Base-by-base conservation (phyloP, 1,139 yeast genomes). In the Candida tunisiensis region DNA sequence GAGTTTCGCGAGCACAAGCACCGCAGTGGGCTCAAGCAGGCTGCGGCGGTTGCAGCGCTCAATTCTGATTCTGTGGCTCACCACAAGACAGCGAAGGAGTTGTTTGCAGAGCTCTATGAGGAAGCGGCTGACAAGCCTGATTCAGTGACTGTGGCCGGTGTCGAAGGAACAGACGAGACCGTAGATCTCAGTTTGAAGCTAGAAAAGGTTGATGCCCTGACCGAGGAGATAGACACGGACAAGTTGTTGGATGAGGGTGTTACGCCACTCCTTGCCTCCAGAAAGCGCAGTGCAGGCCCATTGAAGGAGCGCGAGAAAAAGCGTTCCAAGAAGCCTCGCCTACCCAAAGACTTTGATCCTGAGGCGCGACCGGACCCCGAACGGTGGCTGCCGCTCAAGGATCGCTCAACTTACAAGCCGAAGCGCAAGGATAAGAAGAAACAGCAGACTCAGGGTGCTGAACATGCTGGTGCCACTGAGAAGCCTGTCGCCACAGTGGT, bases 371-470 rank as follows among this genome's bases (percentile, higher is more conserved):
- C 67, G 2, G 75, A 73, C 40, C 65, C 65, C 7, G 95, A 85
- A 49, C 71, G 95, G 55, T 85, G 96, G 96, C 54, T 83, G 29
- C 93, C 95, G 17, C 45, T 78, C 63, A 74, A 72, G 44, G 88
- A 83, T 47, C 68, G 96, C 50, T 68, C 83, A 5, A 71, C 74
- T 40, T 83, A 78, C 55, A 79, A 70, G 49, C 82, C 92, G 12
- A 74, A 77, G 42, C 58, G 58, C 45, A 51, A 52, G 36, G 56
- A 50, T 24, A 58, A 55, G 47, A 72, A 65, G 51, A 49, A 40
- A 25, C n/a, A n/a, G n/a, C 26, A 54, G 22, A 66, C 78, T 0
- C 83, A 77, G 43, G 91, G 92, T 33, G 91, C 91, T 27, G 62
- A 65, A 1, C 60, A 69, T 31, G 85, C 70, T 40, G 56, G 55